phyloP scores from a whole-genome alignment of 371 early-diverging fungal species.

The Apophysomyces elegans region DNA sequence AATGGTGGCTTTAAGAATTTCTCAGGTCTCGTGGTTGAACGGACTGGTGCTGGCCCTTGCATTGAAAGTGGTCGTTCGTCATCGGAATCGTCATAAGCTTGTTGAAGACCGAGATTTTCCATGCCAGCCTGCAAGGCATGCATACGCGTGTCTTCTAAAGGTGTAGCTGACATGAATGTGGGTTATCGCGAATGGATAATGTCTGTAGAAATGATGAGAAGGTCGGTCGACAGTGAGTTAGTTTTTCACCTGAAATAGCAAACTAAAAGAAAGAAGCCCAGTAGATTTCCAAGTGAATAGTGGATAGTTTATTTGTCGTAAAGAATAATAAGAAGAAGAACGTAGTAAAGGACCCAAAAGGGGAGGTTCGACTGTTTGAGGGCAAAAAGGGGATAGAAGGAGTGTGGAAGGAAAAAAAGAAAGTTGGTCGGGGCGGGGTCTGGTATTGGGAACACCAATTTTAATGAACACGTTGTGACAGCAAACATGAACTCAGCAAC shows the following conservation, averaged over 20 bases:
- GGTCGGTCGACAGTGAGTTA: background rate
- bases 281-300: background rate
- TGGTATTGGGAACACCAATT: conserved; percentile 3
- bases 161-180: background rate
- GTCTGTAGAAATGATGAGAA: conserved; percentile 7
- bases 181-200: background rate
- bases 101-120: conserved; percentile 1
- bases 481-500: background rate
- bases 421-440: conserved; percentile 1
- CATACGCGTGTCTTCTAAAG: conserved; percentile 7
- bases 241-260: conserved; percentile 2
- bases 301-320: background rate
- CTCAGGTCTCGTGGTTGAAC: conserved; percentile 32
- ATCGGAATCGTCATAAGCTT: conserved; percentile 16
- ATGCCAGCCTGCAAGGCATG: conserved; percentile 3
- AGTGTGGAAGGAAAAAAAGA: background rate
- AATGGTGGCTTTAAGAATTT: conserved; percentile 42
- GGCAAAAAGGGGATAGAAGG: background rate
- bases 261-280: background rate
- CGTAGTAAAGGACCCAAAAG: conserved; percentile 4
- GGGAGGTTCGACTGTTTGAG: conserved; percentile 8
- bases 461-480: conserved; percentile 6
- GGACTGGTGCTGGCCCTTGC: conserved; percentile 8
- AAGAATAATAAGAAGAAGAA: background rate
- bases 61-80: conserved; percentile 23